Evolutionary conservation across 2,329 filamentous ascomycete species (phyloP), one percentile per base, ranked within the genome.

Genomic region (Penicillium janthinellum): DNA sequence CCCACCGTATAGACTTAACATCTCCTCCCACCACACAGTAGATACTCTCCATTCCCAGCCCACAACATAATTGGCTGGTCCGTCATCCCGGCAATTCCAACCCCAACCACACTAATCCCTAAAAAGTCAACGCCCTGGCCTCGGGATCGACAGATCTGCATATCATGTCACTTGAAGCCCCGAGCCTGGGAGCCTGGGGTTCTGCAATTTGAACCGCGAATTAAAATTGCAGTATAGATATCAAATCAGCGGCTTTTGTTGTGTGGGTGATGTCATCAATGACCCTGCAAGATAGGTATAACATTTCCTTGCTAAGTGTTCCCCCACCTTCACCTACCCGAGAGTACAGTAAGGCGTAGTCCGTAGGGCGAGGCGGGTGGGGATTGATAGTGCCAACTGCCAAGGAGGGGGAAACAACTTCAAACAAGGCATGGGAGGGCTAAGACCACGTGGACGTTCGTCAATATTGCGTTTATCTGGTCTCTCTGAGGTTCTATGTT

Each of bases 381-480:
- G 31, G 8, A 15, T 25, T 20, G 35, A 34, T n/a, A 28, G 4
- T 49, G 35, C 44, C 53, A 55, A 55, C 42, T 49, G 35, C 44
- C 53, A 55, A 55, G 53, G 48, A 2, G 8, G 4, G n/a, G 20
- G 2, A 15, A 15, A 17, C 17, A 17, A 17, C 17, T 17, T 17
- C 17, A 55, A 61, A 48, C 55, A 58, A 56, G 52, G 59, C 59
- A 58, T n/a, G 17, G 17, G 35, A 25, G 5, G 20, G 7, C 35
- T 10, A 31, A 47, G 15, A 28, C 20, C 50, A 25, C 35, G 25
- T 25, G 45, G 44, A 35, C 28, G 15, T 47, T 59, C 45, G 57
- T 59, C 57, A 59, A 56, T n/a, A 59, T 59, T 59, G 57, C 56
- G 39, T 57, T 55, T 25, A 10, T 28, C 7, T 31, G 28, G 28